Base-by-base conservation (phyloP, 2,329 filamentous ascomycete species). In the Stachybotrys chartarum region DNA sequence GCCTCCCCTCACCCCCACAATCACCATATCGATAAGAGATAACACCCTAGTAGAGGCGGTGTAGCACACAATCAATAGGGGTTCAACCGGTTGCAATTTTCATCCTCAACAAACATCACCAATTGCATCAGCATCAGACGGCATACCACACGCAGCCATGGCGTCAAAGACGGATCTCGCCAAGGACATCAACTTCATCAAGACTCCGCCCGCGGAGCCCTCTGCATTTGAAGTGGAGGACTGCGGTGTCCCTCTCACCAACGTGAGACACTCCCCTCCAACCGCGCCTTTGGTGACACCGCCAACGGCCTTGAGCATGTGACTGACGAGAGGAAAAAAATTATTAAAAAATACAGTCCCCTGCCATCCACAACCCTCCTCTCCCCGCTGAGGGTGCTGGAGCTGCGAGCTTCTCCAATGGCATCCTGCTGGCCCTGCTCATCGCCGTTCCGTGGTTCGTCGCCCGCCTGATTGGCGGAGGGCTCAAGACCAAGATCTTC, bases 321-420 rank as follows among this genome's bases (percentile, higher is more conserved):
- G 35, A 39, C 35, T 39, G 35, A 39, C 35, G 35, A 39, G 35
- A n/a, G n/a, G n/a, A n/a, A n/a, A n/a, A n/a, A n/a, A n/a, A n/a
- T n/a, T n/a, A 44, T 44, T 16, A 10, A 16, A 10, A 16, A 47
- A 8, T 50, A n/a, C 68, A 96, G 92, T 93, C 85, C 67, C 87
- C 90, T 35, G 77, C 90, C 53, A 97, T 97, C 74, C 88, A 93
- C 70, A 97, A 97, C 82, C 88, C 86, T 49, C 90, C 92, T 60
- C 83, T 97, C 18, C 92, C 92, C 45, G 91, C 91, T 60, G 92
- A 97, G 71, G 89, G 84, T 50, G 76, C 90, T 47, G 88, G 90
- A 61, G 84, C 82, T 69, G 90, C 94, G 61, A 86, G 78, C 75
- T 97, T 96, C 83, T 91, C 87, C 72, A 95, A 92, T 75, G 71